Evolutionary conservation across 1,139 yeast genomes (phyloP).

Genomic region (Magnusiomyces magnusii): DNA sequence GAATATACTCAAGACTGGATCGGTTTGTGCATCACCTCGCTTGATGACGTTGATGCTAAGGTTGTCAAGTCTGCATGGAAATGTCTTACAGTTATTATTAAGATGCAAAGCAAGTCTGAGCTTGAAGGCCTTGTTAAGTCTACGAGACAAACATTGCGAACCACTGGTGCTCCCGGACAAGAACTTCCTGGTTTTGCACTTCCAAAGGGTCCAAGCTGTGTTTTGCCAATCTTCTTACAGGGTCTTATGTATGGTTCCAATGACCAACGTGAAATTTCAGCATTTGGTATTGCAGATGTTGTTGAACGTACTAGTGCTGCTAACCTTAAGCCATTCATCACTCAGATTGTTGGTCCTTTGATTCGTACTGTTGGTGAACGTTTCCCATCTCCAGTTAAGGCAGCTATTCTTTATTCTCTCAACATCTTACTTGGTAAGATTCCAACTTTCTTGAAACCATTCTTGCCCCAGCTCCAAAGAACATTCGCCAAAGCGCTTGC

Average conservation of each 20-base stretch:
- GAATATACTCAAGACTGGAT: slow-evolving; percentile 71
- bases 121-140: slow-evolving; percentile 74
- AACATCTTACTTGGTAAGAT: slow-evolving; percentile 70
- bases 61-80: slow-evolving; percentile 66
- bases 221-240: slow-evolving; percentile 86
- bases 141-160: slow-evolving; percentile 60
- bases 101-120: slow-evolving; percentile 51
- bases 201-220: slow-evolving; percentile 82
- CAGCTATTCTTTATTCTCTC: slow-evolving; percentile 82
- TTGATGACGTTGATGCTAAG: slow-evolving; percentile 60
- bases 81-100: slow-evolving; percentile 57
- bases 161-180: slow-evolving; percentile 56
- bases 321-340: slow-evolving; percentile 78
- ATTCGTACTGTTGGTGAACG: slow-evolving; percentile 98
- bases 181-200: slow-evolving; percentile 68
- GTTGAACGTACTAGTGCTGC: slow-evolving; percentile 81
- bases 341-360: slow-evolving; percentile 93
- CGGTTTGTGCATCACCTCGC: slow-evolving; percentile 56
- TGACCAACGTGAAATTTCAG: slow-evolving; percentile 79
- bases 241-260: slow-evolving; percentile 91
- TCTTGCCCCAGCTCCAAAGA: slow-evolving; percentile 94
- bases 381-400: slow-evolving; percentile 80
- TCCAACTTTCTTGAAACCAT: slow-evolving; percentile 89
- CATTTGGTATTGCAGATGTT: slow-evolving; percentile 82
- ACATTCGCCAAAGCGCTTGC: slow-evolving; percentile 89